Conservation (phyloP, 805 yeast species). For the Yarrowia porcina region DNA sequence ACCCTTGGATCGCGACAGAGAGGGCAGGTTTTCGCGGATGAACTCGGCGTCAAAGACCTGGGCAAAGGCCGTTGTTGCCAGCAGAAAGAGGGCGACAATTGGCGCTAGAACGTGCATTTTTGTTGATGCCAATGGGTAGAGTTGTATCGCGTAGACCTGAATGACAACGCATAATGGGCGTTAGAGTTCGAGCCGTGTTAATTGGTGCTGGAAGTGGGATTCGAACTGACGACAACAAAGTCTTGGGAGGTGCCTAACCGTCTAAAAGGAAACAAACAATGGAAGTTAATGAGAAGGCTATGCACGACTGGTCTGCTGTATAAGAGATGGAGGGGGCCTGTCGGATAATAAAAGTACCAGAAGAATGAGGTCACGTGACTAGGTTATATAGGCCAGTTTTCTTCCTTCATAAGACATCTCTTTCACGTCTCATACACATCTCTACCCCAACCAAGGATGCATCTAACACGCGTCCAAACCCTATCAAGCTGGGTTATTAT, state of each 20-base stretch:
- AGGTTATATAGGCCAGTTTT: no score
- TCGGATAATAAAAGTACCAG: not conserved
- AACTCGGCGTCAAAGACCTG: slow-evolving; percentile 9
- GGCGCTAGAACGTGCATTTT: slow-evolving; percentile 24
- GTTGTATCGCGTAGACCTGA: not conserved
- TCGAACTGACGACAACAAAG: no score
- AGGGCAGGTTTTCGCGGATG: slow-evolving; percentile 13
- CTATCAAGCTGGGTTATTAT: not conserved
- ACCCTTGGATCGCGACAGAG: slow-evolving; percentile 31
- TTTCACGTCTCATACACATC: no score
- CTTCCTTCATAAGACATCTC: no score
- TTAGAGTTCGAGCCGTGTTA: not conserved
- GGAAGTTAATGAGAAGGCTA: not conserved
- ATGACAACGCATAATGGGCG: slow-evolving; percentile 2
- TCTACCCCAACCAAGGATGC: not conserved
- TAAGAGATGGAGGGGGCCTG: not conserved
- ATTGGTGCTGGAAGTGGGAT: not conserved
- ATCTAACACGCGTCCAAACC: slow-evolving; percentile 12
- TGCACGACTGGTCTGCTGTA: not conserved
- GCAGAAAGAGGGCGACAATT: slow-evolving; percentile 13
- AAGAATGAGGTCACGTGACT: no score
- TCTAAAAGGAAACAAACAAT: not conserved
- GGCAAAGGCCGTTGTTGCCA: slow-evolving; percentile 14
- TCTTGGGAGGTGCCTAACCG: no score
- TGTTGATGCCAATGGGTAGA: not conserved